phyloP scores from a whole-genome alignment of 352 stramenopile species.

The Thalassiosira pacifica region DNA sequence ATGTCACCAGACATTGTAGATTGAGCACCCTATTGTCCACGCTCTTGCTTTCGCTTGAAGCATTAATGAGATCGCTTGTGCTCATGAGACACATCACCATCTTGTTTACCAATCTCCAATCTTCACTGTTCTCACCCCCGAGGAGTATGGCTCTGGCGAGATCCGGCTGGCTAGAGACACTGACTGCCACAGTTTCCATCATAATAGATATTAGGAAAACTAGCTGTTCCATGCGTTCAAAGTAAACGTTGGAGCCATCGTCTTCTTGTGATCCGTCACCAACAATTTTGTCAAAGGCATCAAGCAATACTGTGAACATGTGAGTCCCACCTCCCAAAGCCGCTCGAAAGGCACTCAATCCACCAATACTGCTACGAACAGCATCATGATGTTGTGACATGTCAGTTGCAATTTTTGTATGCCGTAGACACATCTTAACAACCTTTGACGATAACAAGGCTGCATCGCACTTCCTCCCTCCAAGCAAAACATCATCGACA shows the following conservation, averaged over 20 bases:
- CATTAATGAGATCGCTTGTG: constrained; percentile 27
- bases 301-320: constrained; percentile 35
- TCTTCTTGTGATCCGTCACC: constrained; percentile 1
- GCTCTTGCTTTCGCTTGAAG: background rate
- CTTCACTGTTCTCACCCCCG: constrained; percentile 8
- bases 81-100: constrained; percentile 32
- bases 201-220: constrained; percentile 34
- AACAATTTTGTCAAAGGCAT: constrained; percentile 33
- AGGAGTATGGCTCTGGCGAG: constrained; percentile 49
- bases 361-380: background rate
- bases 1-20: constrained; percentile 44
- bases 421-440: constrained; percentile 58
- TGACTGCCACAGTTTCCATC: constrained; percentile 50
- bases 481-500: constrained; percentile 20
- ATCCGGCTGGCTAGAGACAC: constrained; percentile 46
- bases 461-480: constrained; percentile 12
- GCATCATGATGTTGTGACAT: background rate
- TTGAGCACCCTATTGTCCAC: constrained; percentile 25
- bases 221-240: constrained; percentile 25
- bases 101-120: constrained; percentile 52
- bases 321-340: constrained; percentile 35
- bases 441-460: constrained; percentile 54
- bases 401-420: constrained; percentile 22
- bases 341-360: constrained; percentile 30
- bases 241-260: background rate